Evolutionary conservation across 352 stramenopile genomes (phyloP).

Genomic region (Pythium folliculosum): DNA sequence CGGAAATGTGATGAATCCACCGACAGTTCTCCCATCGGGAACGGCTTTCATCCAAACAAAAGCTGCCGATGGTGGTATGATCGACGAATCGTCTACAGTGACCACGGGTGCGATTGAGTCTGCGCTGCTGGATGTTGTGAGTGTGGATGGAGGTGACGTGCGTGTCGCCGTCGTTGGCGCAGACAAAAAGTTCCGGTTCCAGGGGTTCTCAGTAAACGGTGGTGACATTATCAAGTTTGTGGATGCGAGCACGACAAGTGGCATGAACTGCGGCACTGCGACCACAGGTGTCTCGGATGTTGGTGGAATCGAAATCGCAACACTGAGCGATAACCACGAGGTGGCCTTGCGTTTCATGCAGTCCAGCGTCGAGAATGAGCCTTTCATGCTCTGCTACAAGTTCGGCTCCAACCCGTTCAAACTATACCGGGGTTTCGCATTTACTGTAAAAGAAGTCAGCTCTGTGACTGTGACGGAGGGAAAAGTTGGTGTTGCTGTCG

Average conservation of each 20-base stretch:
- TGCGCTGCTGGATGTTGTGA: constrained; percentile 41
- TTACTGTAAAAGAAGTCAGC: constrained; percentile 58
- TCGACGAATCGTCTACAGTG: constrained; percentile 42
- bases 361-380: constrained; percentile 35
- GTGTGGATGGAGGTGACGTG: constrained; percentile 35
- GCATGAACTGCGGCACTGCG: constrained; percentile 49
- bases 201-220: constrained; percentile 39
- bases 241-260: constrained; percentile 51
- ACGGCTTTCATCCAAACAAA: constrained; percentile 31
- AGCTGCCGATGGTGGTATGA: constrained; percentile 45
- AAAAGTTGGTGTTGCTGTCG: constrained; percentile 42
- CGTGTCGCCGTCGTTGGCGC: constrained; percentile 55
- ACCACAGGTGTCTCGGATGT: constrained; percentile 47
- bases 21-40: constrained; percentile 34
- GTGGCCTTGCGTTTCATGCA: constrained; percentile 45
- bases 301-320: constrained; percentile 42
- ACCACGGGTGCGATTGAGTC: constrained; percentile 41
- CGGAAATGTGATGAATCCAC: constrained; percentile 47
- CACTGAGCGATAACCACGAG: constrained; percentile 28
- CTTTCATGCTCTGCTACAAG: constrained; percentile 71
- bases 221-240: constrained; percentile 68
- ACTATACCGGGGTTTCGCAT: constrained; percentile 44
- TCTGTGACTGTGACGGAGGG: constrained; percentile 37
- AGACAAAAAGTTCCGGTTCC: constrained; percentile 49
- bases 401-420: constrained; percentile 73